phyloP scores from a whole-genome alignment of 768 basidiomycete species.

The Flagelloscypha sp. region DNA sequence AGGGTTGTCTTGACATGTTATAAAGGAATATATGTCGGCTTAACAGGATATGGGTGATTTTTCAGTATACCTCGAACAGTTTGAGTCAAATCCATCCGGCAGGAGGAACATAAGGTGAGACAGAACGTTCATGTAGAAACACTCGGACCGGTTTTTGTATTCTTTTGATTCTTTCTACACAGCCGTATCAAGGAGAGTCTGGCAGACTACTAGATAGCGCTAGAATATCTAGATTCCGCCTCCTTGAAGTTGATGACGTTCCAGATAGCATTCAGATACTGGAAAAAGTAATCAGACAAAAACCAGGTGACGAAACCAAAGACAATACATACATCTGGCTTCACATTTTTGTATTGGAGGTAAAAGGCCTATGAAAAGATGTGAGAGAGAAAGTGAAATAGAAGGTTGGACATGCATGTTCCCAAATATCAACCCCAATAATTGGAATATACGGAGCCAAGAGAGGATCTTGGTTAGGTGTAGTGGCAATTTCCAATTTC shows the following conservation, averaged over 20 bases:
- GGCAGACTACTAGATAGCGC: no score
- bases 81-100: no score
- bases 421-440: slow-evolving; percentile 97
- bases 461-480: slow-evolving; percentile 93
- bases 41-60: no score
- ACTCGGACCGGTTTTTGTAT: no score
- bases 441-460: slow-evolving; percentile 63
- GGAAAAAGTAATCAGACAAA: slow-evolving; percentile 4
- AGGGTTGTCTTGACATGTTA: no score
- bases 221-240: no score
- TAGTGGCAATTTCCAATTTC: slow-evolving; percentile 86
- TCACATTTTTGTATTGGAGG: slow-evolving; percentile 81
- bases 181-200: no score
- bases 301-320: slow-evolving; percentile 1
- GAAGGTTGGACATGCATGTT: slow-evolving; percentile 52
- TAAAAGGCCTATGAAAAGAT: slow-evolving; percentile 54
- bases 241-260: slow-evolving; percentile 65
- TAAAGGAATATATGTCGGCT: no score
- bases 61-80: no score
- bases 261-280: slow-evolving; percentile 78
- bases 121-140: no score
- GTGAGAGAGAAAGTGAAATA: slow-evolving; percentile 9
- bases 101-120: no score
- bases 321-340: slow-evolving; percentile 58
- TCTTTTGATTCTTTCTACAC: no score